Evolutionary conservation across 2,329 filamentous ascomycete genomes (phyloP), one percentile per base, ranked within the genome.

Genomic region (Reticulascus tulasneorum): DNA sequence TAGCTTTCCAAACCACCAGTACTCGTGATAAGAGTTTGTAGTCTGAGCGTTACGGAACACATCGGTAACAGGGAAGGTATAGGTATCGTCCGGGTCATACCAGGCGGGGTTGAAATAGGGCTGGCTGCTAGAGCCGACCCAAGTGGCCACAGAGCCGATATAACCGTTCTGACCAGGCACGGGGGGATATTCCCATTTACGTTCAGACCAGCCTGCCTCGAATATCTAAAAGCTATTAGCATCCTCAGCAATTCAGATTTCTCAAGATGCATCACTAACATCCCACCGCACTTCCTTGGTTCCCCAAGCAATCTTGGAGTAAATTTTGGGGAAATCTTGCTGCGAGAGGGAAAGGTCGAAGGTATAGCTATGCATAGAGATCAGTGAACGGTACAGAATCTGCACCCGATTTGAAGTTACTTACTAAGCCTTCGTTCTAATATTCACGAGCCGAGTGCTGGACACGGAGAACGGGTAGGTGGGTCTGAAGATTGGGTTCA

Each of bases 1-100:
- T 11, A 67, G 55, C 39, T 62, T 63, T 7, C 64, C 64, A 18
- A 67, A 64, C 64, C 64, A 68, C 56, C 60, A 67, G 36, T 48
- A 54, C 26, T 36, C 44, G 19, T 37, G 9, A 20, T 38, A 38
- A n/a, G 29, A 19, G 12, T 37, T n/a, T 3, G 26, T 33, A 8
- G 24, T 28, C 27, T 31, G 40, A 8, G 38, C 37, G 26, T 46
- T 50, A 22, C 50, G 53, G 20, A 35, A 25, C 10, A 43, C 29
- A 20, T 53, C 44, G 23, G 36, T 41, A 7, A 45, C 31, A 8
- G 56, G 55, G 36, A 51, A 54, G 4, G 48, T 44, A 30, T 47
- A 49, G 3, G 47, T 50, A 23, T 48, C 40, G 30, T 56, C 46
- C 15, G 54, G 47, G 39, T 55, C 38, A 24, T 51, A 33, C n/a